These are phyloP conservation scores for Ettlia oleoabundans DNA, from an alignment of 139 green algal species.

Conservation along the genomic window DNA sequence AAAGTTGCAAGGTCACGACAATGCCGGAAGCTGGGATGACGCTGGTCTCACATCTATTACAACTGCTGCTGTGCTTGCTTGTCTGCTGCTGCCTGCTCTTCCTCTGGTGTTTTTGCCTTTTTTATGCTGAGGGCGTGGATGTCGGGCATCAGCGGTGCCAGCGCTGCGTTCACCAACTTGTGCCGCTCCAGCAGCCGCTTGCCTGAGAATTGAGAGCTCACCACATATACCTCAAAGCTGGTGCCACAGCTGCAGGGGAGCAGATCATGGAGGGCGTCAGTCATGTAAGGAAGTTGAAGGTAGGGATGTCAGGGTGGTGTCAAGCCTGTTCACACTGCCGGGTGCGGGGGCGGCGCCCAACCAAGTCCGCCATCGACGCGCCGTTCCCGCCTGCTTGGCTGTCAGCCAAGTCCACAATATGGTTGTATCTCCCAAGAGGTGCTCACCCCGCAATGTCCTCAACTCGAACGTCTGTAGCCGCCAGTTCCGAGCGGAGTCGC, in stretches of 20 bases:
- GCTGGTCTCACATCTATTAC: no score
- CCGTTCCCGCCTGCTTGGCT: no score
- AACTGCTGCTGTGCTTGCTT: background rate
- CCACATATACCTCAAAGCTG: conserved; percentile 47
- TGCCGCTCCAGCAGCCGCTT: conserved; percentile 46
- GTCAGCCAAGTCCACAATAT: no score
- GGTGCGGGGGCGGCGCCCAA: no score
- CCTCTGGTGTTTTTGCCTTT: conserved; percentile 12
- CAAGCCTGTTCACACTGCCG: no score
- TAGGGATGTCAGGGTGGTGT: no score
- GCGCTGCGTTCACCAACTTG: conserved; percentile 40
- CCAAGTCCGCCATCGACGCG: no score
- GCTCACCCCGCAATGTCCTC: conserved; percentile 22
- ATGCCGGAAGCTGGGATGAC: no score
- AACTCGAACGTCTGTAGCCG: background rate
- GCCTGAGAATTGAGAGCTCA: conserved; percentile 23
- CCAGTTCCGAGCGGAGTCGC: background rate
- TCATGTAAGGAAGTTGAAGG: no score
- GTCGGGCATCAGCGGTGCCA: conserved; percentile 33
- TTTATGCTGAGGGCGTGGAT: conserved; percentile 50
- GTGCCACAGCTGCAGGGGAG: conserved; percentile 37
- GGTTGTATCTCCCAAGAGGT: no score
- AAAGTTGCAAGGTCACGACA: no score
- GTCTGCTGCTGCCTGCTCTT: background rate
- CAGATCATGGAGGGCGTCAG: background rate